Percentiles rank a stretch among this genome's conserved stretches.
Evolutionary conservation across 805 yeast species (phyloP).

Genomic region (Peterozyma toletana): DNA sequence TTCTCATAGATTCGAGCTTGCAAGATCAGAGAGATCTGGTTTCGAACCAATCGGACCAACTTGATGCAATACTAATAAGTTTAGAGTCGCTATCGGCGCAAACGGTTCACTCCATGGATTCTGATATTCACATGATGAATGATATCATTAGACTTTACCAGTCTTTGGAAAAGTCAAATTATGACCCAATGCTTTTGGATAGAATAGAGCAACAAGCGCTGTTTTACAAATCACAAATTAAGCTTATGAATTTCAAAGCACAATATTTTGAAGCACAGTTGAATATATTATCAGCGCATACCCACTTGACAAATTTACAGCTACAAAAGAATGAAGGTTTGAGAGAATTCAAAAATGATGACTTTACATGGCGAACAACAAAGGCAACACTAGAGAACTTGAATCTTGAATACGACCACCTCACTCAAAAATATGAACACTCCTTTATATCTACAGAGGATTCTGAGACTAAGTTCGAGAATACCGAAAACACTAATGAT

Average conservation of each 20-base stretch:
- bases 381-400: conserved; percentile 39
- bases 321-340: conserved; percentile 9
- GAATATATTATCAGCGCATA: conserved; percentile 16
- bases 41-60: background rate
- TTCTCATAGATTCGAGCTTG: too few species aligned
- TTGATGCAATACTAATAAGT: conserved; percentile 1
- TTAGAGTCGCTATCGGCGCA: conserved; percentile 1
- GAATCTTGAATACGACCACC: conserved; percentile 29
- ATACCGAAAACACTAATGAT: background rate
- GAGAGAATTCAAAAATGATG: conserved; percentile 19
- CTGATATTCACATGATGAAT: conserved; percentile 6
- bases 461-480: background rate
- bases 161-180: background rate
- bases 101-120: conserved; percentile 7
- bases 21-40: too few species aligned
- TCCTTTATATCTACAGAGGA: background rate
- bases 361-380: conserved; percentile 35
- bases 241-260: conserved; percentile 21
- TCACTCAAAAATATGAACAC: conserved; percentile 9
- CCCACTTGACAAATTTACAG: conserved; percentile 11
- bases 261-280: conserved; percentile 26
- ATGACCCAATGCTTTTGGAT: background rate
- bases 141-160: conserved; percentile 6
- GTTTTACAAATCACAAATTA: conserved; percentile 1
- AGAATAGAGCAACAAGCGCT: background rate